Evolutionary conservation across 148 eudicot species (phyloP).

Genomic region (Vaccinium macrocarpon): DNA sequence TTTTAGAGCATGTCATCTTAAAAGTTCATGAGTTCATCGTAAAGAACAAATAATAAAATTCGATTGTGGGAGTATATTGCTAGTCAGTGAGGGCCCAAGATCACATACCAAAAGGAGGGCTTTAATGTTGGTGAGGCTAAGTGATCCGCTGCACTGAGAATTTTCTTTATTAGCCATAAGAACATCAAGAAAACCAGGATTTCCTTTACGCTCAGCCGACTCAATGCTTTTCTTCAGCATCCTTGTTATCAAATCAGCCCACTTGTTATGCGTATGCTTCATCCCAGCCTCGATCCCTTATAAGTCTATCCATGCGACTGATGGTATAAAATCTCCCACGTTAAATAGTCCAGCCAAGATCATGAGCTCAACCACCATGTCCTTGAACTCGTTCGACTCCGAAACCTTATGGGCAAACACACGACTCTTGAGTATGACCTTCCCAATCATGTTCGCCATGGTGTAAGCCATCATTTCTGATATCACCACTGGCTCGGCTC

Average conservation of each 20-base stretch:
- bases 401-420: constrained; percentile 19
- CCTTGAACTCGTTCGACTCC: constrained; percentile 24
- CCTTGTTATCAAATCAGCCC: constrained; percentile 18
- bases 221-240: constrained; percentile 26
- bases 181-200: constrained; percentile 26
- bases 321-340: constrained; percentile 27
- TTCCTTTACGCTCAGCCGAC: constrained; percentile 16
- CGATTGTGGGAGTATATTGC: not conserved
- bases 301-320: constrained; percentile 30
- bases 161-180: not conserved
- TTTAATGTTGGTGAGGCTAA: not conserved
- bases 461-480: constrained; percentile 23
- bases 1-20: too few species aligned
- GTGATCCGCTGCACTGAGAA: not conserved
- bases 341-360: constrained; percentile 24
- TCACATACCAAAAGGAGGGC: not conserved
- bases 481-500: constrained; percentile 20
- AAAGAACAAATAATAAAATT: not conserved
- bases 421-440: constrained; percentile 18
- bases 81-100: too few species aligned
- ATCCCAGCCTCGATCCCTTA: constrained; percentile 29
- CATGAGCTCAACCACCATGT: constrained; percentile 25
- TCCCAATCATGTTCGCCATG: constrained; percentile 28
- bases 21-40: not conserved
- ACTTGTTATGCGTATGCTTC: constrained; percentile 24